Evolutionary conservation across 345 rosid genomes (phyloP).

Genomic region (Citrus hindsii): DNA sequence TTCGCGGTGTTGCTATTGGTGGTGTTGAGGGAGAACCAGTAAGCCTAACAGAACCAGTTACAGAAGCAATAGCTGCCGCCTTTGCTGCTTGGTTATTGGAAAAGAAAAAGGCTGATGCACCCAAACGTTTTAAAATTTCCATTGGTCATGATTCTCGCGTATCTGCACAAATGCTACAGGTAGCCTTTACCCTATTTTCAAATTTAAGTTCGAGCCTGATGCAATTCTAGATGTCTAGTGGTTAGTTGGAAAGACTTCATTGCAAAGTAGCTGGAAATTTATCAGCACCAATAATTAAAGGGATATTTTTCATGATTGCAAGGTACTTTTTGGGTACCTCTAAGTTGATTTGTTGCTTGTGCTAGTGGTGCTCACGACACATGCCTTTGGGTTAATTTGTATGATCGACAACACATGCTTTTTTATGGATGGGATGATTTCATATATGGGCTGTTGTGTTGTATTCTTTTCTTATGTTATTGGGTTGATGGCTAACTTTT

Average conservation of each 20-base stretch:
- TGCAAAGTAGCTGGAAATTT: not conserved
- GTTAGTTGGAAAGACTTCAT: not conserved
- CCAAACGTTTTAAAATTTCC: slow-evolving; percentile 54
- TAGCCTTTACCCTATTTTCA: slow-evolving; percentile 18
- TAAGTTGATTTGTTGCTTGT: not conserved
- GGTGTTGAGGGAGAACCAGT: slow-evolving; percentile 95
- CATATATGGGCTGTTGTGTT: not conserved
- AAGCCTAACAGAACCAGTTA: slow-evolving; percentile 72
- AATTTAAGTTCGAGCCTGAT: not conserved
- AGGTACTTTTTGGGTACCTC: not conserved
- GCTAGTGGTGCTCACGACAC: not conserved
- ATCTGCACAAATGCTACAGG: slow-evolving; percentile 77
- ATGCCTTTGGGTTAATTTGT: not conserved
- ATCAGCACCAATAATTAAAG: not conserved
- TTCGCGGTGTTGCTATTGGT: slow-evolving; percentile 88
- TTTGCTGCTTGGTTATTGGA: slow-evolving; percentile 86
- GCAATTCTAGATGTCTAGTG: not conserved
- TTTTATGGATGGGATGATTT: not conserved
- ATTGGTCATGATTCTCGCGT: slow-evolving; percentile 96
- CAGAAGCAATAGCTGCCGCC: slow-evolving; percentile 92
- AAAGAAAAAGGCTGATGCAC: slow-evolving; percentile 50
- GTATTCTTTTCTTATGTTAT: not conserved
- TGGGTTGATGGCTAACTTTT: not conserved
- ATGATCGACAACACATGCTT: not conserved
- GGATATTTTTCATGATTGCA: not conserved